Evolutionary conservation across 208 protist species (phyloP).

Genomic region (Acanthamoeba triangularis): DNA sequence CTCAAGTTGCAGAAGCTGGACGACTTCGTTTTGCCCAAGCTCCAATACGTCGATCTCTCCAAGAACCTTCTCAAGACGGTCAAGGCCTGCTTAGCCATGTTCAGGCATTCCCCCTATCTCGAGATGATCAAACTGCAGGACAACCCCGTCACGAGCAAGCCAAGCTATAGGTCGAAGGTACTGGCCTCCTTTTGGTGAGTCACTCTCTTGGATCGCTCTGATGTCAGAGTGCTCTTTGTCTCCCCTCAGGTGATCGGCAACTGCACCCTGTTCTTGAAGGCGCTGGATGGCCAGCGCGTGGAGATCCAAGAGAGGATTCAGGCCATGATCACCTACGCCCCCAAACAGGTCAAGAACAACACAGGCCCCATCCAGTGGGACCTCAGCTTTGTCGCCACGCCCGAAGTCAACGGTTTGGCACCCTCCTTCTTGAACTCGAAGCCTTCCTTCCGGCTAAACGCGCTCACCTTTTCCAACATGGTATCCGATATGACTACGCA

Average conservation of each 20-base stretch:
- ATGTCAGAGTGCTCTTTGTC: not conserved
- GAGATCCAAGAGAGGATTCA: conserved; percentile 38
- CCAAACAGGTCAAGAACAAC: conserved; percentile 32
- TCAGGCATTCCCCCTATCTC: conserved; percentile 53
- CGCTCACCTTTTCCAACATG: not conserved
- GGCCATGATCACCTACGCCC: conserved; percentile 14
- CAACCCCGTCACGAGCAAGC: conserved; percentile 45
- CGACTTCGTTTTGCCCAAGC: conserved; percentile 58
- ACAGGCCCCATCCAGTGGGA: conserved; percentile 50
- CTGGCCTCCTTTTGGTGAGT: too few relatives aligned
- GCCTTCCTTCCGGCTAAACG: not conserved
- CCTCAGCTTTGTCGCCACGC: conserved; percentile 42
- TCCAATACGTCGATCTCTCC: conserved; percentile 60
- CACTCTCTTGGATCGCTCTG: not conserved
- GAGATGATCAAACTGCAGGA: conserved; percentile 45
- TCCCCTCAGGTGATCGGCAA: conserved; percentile 51
- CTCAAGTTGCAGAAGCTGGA: conserved; percentile 64
- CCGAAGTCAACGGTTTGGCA: conserved; percentile 25
- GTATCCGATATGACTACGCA: not conserved
- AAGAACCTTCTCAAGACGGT: conserved; percentile 34
- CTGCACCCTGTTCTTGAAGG: conserved; percentile 12
- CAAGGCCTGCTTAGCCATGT: conserved; percentile 54
- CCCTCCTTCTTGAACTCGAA: not conserved
- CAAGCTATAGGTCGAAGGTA: conserved; percentile 28
- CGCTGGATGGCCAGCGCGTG: conserved; percentile 35